These are phyloP conservation scores for Aureobasidium vineae DNA, from an alignment of 2,329 filamentous ascomycete genomes.

Conservation along the genomic window DNA sequence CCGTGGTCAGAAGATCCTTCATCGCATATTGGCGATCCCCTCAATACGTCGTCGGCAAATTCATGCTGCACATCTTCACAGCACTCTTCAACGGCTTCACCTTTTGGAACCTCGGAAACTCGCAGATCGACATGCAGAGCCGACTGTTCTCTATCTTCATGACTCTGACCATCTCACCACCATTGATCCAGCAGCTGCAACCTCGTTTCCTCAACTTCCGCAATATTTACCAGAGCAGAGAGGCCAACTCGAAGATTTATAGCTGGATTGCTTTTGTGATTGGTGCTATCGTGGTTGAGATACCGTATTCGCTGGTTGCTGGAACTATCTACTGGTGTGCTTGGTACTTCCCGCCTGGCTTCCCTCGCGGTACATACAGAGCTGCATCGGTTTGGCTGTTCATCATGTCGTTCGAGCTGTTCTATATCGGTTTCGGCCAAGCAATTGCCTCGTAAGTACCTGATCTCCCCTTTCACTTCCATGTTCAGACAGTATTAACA, in stretches of 20 bases:
- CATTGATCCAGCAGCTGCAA: conserved; percentile 74
- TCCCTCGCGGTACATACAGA: conserved; percentile 51
- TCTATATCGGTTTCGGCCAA: conserved; percentile 67
- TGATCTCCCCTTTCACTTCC: conserved; percentile 37
- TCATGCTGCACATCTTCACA: conserved; percentile 74
- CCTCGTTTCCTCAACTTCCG: conserved; percentile 67
- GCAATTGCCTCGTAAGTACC: conserved; percentile 54
- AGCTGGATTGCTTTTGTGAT: conserved; percentile 70
- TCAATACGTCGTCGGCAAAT: conserved; percentile 86
- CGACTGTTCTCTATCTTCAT: conserved; percentile 75
- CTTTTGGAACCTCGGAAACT: conserved; percentile 50
- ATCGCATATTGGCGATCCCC: conserved; percentile 80
- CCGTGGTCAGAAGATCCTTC: conserved; percentile 71
- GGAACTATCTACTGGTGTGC: conserved; percentile 54
- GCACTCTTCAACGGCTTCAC: conserved; percentile 80
- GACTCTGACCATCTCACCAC: conserved; percentile 70
- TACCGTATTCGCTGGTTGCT: conserved; percentile 61
- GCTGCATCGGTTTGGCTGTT: conserved; percentile 63
- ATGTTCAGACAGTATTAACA: too few relatives aligned
- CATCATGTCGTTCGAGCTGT: conserved; percentile 67
- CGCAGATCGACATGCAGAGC: conserved; percentile 37
- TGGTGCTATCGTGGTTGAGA: conserved; percentile 64
- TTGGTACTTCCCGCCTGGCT: conserved; percentile 57
- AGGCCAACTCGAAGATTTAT: conserved; percentile 77
- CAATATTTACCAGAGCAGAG: conserved; percentile 66